phyloP scores from a whole-genome alignment of 1,284 basidiomycete species.

The Pseudozyma pruni region DNA sequence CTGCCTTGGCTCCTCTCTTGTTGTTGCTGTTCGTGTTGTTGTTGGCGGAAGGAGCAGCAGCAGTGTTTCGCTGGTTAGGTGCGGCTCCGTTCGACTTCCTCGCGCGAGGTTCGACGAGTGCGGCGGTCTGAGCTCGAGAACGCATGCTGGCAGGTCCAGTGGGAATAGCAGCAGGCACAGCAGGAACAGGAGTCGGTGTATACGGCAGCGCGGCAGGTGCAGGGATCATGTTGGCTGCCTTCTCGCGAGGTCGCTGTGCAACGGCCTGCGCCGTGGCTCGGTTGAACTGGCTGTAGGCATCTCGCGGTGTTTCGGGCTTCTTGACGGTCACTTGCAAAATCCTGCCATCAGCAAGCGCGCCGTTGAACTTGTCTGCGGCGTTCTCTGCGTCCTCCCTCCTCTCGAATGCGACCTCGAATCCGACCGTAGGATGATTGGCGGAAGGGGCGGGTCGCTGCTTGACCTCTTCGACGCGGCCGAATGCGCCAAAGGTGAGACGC shows the following conservation, averaged over 20 bases:
- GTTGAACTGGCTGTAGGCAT: slow-evolving; percentile 38
- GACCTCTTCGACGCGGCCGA: slow-evolving; percentile 58
- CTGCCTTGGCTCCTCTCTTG: slow-evolving; percentile 10
- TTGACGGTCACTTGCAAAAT: slow-evolving; percentile 57
- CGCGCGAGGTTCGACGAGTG: slow-evolving; percentile 35
- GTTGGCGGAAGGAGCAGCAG: slow-evolving; percentile 1
- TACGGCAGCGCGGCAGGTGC: slow-evolving; percentile 41
- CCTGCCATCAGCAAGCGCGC: slow-evolving; percentile 64
- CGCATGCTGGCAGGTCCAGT: slow-evolving; percentile 47
- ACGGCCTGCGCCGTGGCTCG: slow-evolving; percentile 37
- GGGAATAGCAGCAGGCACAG: slow-evolving; percentile 37
- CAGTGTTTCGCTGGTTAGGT: no score
- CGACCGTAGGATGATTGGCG: slow-evolving; percentile 54
- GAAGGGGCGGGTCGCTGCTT: slow-evolving; percentile 50
- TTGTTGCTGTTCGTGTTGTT: slow-evolving; percentile 12
- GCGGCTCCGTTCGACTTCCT: slow-evolving; percentile 32
- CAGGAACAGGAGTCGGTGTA: slow-evolving; percentile 33
- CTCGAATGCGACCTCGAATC: slow-evolving; percentile 61
- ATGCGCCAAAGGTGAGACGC: slow-evolving; percentile 58
- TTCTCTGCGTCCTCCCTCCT: slow-evolving; percentile 43
- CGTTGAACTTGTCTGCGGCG: slow-evolving; percentile 61
- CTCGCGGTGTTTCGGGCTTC: slow-evolving; percentile 36
- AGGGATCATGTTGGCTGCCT: slow-evolving; percentile 33
- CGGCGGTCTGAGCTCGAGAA: slow-evolving; percentile 18
- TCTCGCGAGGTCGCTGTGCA: slow-evolving; percentile 39